Conservation (phyloP, 2,329 filamentous ascomycete species). For the Botrytis hyacinthi region DNA sequence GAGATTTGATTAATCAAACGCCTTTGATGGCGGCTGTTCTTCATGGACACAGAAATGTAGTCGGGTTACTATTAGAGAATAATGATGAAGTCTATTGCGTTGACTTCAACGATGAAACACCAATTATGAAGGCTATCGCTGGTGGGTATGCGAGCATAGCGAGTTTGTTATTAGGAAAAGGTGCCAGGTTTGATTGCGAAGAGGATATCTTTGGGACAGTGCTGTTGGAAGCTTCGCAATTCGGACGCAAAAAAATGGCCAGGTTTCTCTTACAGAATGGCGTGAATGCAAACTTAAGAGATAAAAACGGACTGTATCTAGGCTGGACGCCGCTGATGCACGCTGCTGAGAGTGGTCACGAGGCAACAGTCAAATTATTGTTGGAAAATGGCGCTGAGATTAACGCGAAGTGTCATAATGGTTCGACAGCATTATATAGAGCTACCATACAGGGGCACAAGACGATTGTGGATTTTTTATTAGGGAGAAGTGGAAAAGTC, state of each 20-base stretch:
- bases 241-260: not conserved
- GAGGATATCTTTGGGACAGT: not conserved
- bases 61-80: not conserved
- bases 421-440: too few species aligned
- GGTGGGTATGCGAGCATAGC: not conserved
- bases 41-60: not conserved
- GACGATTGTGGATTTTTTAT: not conserved
- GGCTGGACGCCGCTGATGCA: not conserved
- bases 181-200: not conserved
- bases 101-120: slow-evolving; percentile 24
- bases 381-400: not conserved
- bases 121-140: not conserved
- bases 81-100: not conserved
- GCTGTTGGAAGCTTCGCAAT: too few species aligned
- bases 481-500: slow-evolving; percentile 17
- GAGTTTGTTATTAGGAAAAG: not conserved
- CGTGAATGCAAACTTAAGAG: too few species aligned
- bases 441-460: rapidly evolving
- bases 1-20: not conserved
- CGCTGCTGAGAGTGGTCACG: not conserved
- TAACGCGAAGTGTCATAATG: not conserved
- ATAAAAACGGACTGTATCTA: not conserved
- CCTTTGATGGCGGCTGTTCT: not conserved
- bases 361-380: not conserved
- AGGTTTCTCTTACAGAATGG: not conserved